Evolutionary conservation across 140 eudicot genomes (phyloP).

Genomic region (Flaveria floridana): DNA sequence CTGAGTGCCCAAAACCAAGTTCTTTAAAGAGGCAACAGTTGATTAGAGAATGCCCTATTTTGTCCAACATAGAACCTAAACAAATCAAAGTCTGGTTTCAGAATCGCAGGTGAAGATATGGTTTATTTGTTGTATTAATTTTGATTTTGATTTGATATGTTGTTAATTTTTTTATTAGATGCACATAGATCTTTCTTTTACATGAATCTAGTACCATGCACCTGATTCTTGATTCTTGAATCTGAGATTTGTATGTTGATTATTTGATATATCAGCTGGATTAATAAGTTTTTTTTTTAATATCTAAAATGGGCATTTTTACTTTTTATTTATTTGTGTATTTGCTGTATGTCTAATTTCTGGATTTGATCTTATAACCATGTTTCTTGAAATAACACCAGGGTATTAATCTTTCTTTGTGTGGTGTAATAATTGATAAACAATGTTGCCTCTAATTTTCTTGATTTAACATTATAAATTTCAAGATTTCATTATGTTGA

Average conservation of each 20-base stretch:
- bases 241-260: conserved; percentile 23
- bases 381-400: conserved; percentile 20
- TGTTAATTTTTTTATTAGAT: conserved; percentile 18
- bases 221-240: conserved; percentile 25
- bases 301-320: too few relatives aligned
- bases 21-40: conserved; percentile 81
- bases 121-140: neutral
- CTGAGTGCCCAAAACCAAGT: conserved; percentile 85
- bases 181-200: conserved; percentile 7
- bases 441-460: neutral
- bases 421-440: neutral
- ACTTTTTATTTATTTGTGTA: too few relatives aligned
- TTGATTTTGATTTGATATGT: conserved; percentile 2
- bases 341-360: neutral
- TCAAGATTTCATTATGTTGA: conserved; percentile 12
- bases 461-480: neutral
- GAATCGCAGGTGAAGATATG: conserved; percentile 57
- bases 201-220: conserved; percentile 19
- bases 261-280: neutral
- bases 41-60: conserved; percentile 77
- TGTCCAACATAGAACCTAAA: conserved; percentile 83
- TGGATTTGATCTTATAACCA: conserved; percentile 21
- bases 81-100: conserved; percentile 97
- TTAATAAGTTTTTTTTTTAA: neutral
- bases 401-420: neutral